These are phyloP conservation scores for Hyparrhenia diplandra DNA, from an alignment of 176 grass and related monocot genomes.

Conservation along the genomic window DNA sequence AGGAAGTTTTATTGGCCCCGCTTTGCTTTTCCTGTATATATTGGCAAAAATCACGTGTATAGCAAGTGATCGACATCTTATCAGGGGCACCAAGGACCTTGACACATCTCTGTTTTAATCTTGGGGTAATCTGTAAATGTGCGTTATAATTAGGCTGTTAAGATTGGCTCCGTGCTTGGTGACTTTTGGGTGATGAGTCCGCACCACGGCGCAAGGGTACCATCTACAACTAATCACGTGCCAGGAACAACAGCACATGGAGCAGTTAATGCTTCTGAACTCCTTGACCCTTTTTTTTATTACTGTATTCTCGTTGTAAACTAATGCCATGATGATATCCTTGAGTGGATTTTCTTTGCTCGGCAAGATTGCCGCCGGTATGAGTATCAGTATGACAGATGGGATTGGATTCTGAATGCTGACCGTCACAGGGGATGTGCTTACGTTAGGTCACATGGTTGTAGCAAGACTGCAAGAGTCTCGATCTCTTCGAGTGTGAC, in stretches of 20 bases:
- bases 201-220: not conserved
- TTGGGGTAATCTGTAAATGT: not conserved
- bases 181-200: not conserved
- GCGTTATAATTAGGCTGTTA: not conserved
- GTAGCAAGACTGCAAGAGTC: not conserved
- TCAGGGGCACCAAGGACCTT: too few relatives aligned
- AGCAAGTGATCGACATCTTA: not conserved
- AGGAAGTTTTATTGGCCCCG: not conserved
- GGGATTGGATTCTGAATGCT: not conserved
- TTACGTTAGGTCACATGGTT: constrained; percentile 1
- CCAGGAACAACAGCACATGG: constrained; percentile 44
- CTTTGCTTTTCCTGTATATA: not conserved
- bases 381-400: not conserved
- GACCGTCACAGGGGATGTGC: not conserved
- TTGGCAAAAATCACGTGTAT: not conserved
- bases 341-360: not conserved
- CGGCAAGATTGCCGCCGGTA: not conserved
- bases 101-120: not conserved
- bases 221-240: constrained; percentile 26
- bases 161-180: not conserved
- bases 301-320: not conserved
- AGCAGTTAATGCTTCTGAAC: not conserved
- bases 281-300: not conserved
- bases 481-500: not conserved
- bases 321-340: not conserved